Conservation (phyloP, 163 green algal species). For the Chloroidium sp. region DNA sequence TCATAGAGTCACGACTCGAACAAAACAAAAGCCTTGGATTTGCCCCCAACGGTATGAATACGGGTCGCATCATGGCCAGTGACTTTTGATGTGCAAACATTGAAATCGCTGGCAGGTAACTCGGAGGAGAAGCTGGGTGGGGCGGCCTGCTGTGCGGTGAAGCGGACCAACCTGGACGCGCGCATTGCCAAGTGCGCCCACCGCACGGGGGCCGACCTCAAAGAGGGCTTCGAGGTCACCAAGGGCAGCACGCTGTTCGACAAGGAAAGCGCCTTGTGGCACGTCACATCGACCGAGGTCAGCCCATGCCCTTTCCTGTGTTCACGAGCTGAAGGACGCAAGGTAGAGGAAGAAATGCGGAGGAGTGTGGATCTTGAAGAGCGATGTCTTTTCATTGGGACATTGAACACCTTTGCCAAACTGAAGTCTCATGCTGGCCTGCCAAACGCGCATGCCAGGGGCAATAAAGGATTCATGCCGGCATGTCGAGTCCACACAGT, state of each 20-base stretch:
- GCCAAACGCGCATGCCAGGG: too few species aligned
- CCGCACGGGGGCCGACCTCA: conserved; percentile 59
- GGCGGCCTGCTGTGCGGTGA: conserved; percentile 74
- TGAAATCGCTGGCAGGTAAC: conserved; percentile 26
- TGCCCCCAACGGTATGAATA: too few species aligned
- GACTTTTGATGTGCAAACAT: background rate
- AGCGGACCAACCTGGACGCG: conserved; percentile 78
- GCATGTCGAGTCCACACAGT: too few species aligned
- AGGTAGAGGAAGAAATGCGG: too few species aligned
- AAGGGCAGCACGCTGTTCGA: conserved; percentile 42
- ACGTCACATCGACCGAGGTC: conserved; percentile 47
- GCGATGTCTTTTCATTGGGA: too few species aligned
- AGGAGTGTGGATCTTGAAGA: too few species aligned
- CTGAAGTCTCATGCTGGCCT: too few species aligned
- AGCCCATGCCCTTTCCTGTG: background rate
- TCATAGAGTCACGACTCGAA: too few species aligned
- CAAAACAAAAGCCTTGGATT: too few species aligned
- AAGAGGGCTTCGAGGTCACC: conserved; percentile 73
- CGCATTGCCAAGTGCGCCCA: conserved; percentile 54
- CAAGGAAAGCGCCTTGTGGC: conserved; percentile 66
- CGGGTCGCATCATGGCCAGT: background rate
- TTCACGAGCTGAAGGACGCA: too few species aligned
- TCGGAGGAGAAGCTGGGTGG: conserved; percentile 74
- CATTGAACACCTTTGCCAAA: too few species aligned
- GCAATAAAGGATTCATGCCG: too few species aligned